Conservation (phyloP, 805 yeast species). For the Saccharomyces jurei region DNA sequence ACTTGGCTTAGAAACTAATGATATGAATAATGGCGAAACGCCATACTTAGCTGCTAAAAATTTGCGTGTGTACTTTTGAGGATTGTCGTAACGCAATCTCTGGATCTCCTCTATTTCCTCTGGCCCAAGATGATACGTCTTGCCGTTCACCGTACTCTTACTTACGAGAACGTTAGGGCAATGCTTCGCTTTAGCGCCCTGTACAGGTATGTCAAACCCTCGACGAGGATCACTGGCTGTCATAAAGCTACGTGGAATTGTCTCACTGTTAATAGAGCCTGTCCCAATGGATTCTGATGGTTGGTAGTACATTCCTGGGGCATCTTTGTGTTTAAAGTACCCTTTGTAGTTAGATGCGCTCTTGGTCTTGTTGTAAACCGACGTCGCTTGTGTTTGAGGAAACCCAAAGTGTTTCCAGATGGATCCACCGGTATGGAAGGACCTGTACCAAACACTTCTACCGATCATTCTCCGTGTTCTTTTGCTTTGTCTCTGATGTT, state of each 20-base stretch:
- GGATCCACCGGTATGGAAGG: not conserved
- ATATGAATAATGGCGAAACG: conserved; percentile 45
- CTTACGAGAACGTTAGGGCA: conserved; percentile 34
- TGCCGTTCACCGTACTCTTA: conserved; percentile 23
- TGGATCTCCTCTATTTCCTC: conserved; percentile 51
- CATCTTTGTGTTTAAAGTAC: conserved; percentile 32
- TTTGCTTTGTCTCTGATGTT: not conserved
- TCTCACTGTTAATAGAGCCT: conserved; percentile 36
- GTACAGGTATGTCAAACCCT: conserved; percentile 27
- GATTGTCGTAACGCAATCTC: conserved; percentile 47
- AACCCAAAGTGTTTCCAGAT: conserved; percentile 31
- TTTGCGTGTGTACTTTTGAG: conserved; percentile 54
- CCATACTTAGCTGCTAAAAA: conserved; percentile 52
- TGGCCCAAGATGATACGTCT: conserved; percentile 48
- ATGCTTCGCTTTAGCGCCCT: conserved; percentile 25
- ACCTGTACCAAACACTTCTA: not conserved
- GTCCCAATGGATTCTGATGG: conserved; percentile 61
- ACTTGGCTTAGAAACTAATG: conserved; percentile 43
- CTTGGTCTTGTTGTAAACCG: conserved; percentile 50
- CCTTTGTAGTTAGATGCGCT: conserved; percentile 63
- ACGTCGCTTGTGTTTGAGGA: conserved; percentile 7
- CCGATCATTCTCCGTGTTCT: not conserved
- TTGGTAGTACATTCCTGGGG: conserved; percentile 51
- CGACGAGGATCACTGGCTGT: conserved; percentile 56
- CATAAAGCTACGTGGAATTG: conserved; percentile 62